These are phyloP conservation scores for Tetrastigma voinierianum DNA, from an alignment of 164 flowering plant genomes.

Conservation along the genomic window DNA sequence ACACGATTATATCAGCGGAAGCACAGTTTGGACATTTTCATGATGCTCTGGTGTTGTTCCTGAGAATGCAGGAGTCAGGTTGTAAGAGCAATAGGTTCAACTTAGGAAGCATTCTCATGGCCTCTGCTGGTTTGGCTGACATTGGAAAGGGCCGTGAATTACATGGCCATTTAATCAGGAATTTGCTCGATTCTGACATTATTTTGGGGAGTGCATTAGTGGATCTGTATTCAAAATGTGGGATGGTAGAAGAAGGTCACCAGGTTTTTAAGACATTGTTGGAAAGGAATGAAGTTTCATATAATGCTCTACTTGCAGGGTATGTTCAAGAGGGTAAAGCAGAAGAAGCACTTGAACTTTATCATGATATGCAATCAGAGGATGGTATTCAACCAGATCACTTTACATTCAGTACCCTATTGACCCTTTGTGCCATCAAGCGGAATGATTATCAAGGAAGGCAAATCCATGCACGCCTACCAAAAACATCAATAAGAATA, in stretches of 20 bases:
- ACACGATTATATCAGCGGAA: slow-evolving; percentile 5
- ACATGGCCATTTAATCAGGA: slow-evolving; percentile 3
- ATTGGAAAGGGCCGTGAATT: not conserved
- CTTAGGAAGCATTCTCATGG: slow-evolving; percentile 5
- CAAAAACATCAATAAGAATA: not conserved
- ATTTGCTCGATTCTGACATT: not conserved
- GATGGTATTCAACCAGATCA: slow-evolving; percentile 7
- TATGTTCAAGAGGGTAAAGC: slow-evolving; percentile 5
- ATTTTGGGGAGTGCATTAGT: slow-evolving; percentile 5
- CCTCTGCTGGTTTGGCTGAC: slow-evolving; percentile 3
- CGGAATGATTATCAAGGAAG: slow-evolving; percentile 1
- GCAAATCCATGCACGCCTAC: slow-evolving; percentile 9
- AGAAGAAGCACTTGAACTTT: slow-evolving; percentile 2
- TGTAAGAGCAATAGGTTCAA: slow-evolving; percentile 4
- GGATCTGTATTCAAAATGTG: slow-evolving; percentile 6
- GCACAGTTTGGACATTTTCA: slow-evolving; percentile 1
- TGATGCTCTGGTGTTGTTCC: slow-evolving; percentile 1
- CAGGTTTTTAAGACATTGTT: slow-evolving; percentile 1
- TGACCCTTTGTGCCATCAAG: slow-evolving; percentile 5
- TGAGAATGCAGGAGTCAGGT: not conserved
- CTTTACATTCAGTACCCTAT: slow-evolving; percentile 8
- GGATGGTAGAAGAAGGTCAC: not conserved
- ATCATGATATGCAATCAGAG: slow-evolving; percentile 3
- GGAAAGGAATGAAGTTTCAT: slow-evolving; percentile 9
- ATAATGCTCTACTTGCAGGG: slow-evolving; percentile 10